Evolutionary conservation across 352 stramenopile genomes (phyloP).

Genomic region (Phytophthora brassicae): DNA sequence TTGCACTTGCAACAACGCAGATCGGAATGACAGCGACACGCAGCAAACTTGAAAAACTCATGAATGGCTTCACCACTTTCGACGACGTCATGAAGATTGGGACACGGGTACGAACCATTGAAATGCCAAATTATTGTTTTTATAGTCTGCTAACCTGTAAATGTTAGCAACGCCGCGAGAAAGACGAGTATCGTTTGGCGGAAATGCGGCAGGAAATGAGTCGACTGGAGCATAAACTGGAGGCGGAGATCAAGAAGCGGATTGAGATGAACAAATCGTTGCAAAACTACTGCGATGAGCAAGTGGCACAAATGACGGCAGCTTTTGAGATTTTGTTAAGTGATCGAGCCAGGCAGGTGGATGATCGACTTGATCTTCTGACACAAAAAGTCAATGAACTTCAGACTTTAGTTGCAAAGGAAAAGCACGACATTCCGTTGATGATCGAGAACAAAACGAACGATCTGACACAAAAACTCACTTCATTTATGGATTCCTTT

Average conservation of each 20-base stretch:
- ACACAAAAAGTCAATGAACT: slow-evolving; percentile 84
- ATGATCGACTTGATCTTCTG: slow-evolving; percentile 66
- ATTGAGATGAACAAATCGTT: slow-evolving; percentile 94
- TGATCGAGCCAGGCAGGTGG: slow-evolving; percentile 73
- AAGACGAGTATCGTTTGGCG: slow-evolving; percentile 92
- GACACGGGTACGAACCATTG: slow-evolving; percentile 46
- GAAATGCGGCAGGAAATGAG: slow-evolving; percentile 93
- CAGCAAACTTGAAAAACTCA: slow-evolving; percentile 82
- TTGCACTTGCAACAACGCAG: slow-evolving; percentile 24
- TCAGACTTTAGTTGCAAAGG: slow-evolving; percentile 77
- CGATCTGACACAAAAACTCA: slow-evolving; percentile 88
- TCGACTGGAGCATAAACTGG: slow-evolving; percentile 89
- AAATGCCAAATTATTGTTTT: too few species aligned
- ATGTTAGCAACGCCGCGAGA: slow-evolving; percentile 85
- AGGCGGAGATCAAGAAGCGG: slow-evolving; percentile 92
- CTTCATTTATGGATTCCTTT: slow-evolving; percentile 89
- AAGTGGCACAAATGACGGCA: slow-evolving; percentile 83
- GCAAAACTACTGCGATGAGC: slow-evolving; percentile 89
- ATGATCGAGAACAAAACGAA: slow-evolving; percentile 90
- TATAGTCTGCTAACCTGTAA: background rate
- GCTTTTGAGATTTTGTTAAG: slow-evolving; percentile 82
- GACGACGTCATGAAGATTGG: slow-evolving; percentile 87
- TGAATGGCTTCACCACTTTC: slow-evolving; percentile 84
- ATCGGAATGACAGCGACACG: slow-evolving; percentile 76
- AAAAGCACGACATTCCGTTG: slow-evolving; percentile 87